Percentiles rank a stretch among this genome's conserved stretches.
Evolutionary conservation across 352 stramenopile species (phyloP).

Genomic region (Phytopythium boreale): DNA sequence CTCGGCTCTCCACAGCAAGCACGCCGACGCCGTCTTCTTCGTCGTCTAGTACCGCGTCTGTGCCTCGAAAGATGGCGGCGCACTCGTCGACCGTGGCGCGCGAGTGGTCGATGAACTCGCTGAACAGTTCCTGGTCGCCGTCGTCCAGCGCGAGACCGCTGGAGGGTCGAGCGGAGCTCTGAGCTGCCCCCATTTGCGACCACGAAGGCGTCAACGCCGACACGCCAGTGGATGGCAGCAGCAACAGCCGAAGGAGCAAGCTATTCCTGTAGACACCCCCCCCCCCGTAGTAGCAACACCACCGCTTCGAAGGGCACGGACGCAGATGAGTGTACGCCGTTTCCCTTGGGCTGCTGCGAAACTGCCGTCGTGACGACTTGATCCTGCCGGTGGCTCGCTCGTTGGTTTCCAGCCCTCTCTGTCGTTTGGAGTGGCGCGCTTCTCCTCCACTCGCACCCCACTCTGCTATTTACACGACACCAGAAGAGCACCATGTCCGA

Average conservation of each 20-base stretch:
- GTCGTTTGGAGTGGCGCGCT: background rate
- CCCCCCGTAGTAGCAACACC: background rate
- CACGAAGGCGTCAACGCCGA: background rate
- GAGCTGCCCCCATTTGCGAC: conserved; percentile 17
- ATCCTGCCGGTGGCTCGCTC: background rate
- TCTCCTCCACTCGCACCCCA: background rate
- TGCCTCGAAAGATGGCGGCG: conserved; percentile 46
- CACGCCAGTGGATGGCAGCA: background rate
- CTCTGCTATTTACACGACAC: background rate
- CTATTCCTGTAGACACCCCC: too few species aligned
- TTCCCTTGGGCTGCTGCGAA: background rate
- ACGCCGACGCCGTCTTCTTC: conserved; percentile 12
- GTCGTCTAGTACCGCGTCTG: conserved; percentile 21
- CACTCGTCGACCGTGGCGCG: conserved; percentile 51
- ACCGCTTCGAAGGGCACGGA: background rate
- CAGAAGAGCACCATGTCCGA: conserved; percentile 16
- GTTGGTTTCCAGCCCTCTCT: background rate
- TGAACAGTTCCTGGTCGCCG: conserved; percentile 36
- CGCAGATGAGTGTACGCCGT: background rate
- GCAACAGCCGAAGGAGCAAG: background rate
- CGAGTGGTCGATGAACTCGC: conserved; percentile 53
- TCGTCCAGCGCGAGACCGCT: conserved; percentile 3
- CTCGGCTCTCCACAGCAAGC: too few species aligned
- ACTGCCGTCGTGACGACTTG: background rate
- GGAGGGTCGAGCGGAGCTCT: conserved; percentile 18